phyloP scores from a whole-genome alignment of 2,329 filamentous ascomycete species.

The Lanzia echinophila region DNA sequence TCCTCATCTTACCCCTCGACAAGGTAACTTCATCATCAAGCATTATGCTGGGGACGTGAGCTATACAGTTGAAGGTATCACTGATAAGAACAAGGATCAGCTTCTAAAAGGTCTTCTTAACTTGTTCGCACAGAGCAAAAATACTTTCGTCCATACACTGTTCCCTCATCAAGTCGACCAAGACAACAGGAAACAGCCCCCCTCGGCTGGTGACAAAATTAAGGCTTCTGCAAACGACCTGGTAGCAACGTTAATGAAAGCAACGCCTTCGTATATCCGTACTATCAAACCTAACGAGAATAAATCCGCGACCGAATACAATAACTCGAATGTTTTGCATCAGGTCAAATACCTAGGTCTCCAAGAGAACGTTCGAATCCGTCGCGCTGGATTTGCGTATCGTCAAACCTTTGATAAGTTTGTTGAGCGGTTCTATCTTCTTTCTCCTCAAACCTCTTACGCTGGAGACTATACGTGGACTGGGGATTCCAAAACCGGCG shows the following conservation, averaged over 20 bases:
- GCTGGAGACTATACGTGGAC: conserved; percentile 97
- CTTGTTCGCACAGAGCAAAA: conserved; percentile 75
- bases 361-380: conserved; percentile 98
- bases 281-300: conserved; percentile 99
- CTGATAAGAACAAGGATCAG: conserved; percentile 99
- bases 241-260: conserved; percentile 93
- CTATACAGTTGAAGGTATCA: conserved; percentile 93
- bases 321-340: conserved; percentile 84
- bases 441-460: conserved; percentile 91
- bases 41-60: conserved; percentile 97
- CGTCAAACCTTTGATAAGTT: conserved; percentile 98
- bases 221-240: conserved; percentile 90
- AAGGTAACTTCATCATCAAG: conserved; percentile 97
- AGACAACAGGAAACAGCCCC: conserved; percentile 89
- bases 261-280: conserved; percentile 93
- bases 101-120: conserved; percentile 89
- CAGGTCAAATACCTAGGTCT: conserved; percentile 98
- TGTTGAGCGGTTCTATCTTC: conserved; percentile 90
- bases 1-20: conserved; percentile 81
- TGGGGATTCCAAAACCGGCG: conserved; percentile 78
- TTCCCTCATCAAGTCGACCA: conserved; percentile 94
- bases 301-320: conserved; percentile 92
- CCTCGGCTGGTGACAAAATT: conserved; percentile 94
- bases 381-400: conserved; percentile 92
- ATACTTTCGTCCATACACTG: conserved; percentile 76